Base-by-base conservation (phyloP, 495 filamentous ascomycete genomes). In the Acidomyces sp. region DNA sequence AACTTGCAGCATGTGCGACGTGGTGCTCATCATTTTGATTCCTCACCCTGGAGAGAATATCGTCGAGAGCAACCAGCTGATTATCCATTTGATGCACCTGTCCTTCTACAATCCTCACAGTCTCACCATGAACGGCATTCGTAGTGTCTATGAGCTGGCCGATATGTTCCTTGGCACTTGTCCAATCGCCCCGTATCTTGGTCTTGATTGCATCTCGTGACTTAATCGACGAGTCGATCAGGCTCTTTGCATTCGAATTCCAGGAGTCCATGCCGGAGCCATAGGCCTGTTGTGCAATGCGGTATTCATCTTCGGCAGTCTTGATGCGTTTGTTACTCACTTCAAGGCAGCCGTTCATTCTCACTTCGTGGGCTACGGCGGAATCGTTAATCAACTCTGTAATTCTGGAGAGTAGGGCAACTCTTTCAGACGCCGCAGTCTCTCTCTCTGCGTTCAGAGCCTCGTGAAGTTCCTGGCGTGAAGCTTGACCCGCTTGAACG, bases 81-180 rank as follows among this genome's bases (percentile, higher is more conserved):
- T 66, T 68, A 41, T 81, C 78, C 62, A 97, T 80, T 42, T 92
- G 78, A 27, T 69, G 70, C 63, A 93, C 80, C 58, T 96, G 92
- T 19, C 77, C 78, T 54, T 87, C 81, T 7, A 95, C 88, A 49
- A 93, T 90, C 1, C 76, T 77, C 15, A 93, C 74, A 0, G 87
- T 93, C 60, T 93, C 80, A n/a, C 82, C 79, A 45, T 96, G 85
- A 7, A 96, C 85, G 0, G 84, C 82, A 39, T 81, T 78, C 1
- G 87, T 92, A 0, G 81, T 78, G 2, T 69, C 69, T 46, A 85
- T 80, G 45, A 96, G 85, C 2, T 81, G 77, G 1, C 62, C 71
- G 48, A 82, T 88, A 49, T 85, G 80, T 46, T 80, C 71, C 45
- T 87, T 82, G 19, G 87, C 84, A 10, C 61, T 77, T 52, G 75